Conservation (phyloP, 768 basidiomycete species). For the Kondoa subrosea region DNA sequence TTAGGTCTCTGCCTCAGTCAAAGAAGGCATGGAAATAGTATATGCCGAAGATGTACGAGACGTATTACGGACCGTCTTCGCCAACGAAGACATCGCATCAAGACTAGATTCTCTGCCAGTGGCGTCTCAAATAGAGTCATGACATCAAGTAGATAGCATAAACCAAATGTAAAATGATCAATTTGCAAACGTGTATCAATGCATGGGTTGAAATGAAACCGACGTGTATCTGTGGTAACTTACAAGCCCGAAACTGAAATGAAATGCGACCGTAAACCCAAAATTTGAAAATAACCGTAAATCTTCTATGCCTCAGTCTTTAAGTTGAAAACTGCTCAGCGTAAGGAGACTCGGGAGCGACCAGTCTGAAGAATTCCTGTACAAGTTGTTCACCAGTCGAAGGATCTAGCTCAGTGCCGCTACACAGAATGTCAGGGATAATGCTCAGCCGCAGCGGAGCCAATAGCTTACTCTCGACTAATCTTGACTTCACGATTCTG, state of each 20-base stretch:
- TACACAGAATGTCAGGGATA: conserved; percentile 36
- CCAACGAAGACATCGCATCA: conserved; percentile 35
- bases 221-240: no score
- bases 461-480: conserved; percentile 20
- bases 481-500: conserved; percentile 43
- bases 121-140: conserved; percentile 13
- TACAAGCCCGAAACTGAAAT: no score
- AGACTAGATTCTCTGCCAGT: conserved; percentile 10
- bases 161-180: conserved; percentile 2
- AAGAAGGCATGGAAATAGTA: conserved; percentile 82
- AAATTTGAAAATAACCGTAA: background rate
- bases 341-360: background rate
- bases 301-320: no score
- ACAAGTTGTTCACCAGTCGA: conserved; percentile 48
- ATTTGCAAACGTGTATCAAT: no score
- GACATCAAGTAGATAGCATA: background rate
- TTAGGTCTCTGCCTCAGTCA: conserved; percentile 60
- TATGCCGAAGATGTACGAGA: conserved; percentile 87
- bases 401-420: conserved; percentile 86
- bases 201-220: no score
- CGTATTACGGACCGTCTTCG: conserved; percentile 75
- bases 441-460: no score
- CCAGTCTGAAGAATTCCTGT: background rate
- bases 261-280: background rate
- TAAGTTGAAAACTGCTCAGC: background rate